These are phyloP conservation scores for Ilyonectria sp. DNA, from an alignment of 2,329 filamentous ascomycete genomes.

Conservation along the genomic window DNA sequence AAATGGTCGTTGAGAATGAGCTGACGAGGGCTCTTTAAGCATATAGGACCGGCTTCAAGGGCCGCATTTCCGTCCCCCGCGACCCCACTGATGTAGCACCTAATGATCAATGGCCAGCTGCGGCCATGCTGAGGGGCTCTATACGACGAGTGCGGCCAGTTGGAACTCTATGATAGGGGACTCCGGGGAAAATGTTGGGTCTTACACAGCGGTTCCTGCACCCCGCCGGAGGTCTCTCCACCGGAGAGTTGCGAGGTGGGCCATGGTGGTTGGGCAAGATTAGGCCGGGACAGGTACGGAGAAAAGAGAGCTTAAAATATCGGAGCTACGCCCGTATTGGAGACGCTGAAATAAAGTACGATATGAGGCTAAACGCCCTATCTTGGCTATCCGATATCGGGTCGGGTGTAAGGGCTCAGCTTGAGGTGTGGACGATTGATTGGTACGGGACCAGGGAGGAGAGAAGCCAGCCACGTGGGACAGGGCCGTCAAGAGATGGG, in stretches of 20 bases:
- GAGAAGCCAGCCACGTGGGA: too few relatives aligned
- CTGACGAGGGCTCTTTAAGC: background rate
- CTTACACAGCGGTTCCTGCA: background rate
- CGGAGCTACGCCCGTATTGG: too few relatives aligned
- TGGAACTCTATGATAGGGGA: background rate
- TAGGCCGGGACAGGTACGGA: too few relatives aligned
- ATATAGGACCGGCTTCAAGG: slow-evolving; percentile 11
- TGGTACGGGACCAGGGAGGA: too few relatives aligned
- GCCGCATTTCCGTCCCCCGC: slow-evolving; percentile 17
- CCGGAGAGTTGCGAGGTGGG: background rate
- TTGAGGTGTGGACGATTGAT: too few relatives aligned
- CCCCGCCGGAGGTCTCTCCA: background rate
- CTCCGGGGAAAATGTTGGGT: background rate
- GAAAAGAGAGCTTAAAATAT: too few relatives aligned
- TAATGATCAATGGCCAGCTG: slow-evolving; percentile 12
- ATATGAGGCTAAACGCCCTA: too few relatives aligned
- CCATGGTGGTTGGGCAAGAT: too few relatives aligned
- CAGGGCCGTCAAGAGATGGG: too few relatives aligned
- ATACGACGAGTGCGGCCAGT: background rate
- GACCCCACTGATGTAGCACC: slow-evolving; percentile 5
- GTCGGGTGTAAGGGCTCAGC: too few relatives aligned
- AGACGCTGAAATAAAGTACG: too few relatives aligned
- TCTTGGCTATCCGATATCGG: too few relatives aligned
- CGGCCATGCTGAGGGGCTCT: background rate
- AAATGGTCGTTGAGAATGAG: background rate